These are phyloP conservation scores for Petunia secreta DNA, from an alignment of 257 asterid species.

Conservation along the genomic window DNA sequence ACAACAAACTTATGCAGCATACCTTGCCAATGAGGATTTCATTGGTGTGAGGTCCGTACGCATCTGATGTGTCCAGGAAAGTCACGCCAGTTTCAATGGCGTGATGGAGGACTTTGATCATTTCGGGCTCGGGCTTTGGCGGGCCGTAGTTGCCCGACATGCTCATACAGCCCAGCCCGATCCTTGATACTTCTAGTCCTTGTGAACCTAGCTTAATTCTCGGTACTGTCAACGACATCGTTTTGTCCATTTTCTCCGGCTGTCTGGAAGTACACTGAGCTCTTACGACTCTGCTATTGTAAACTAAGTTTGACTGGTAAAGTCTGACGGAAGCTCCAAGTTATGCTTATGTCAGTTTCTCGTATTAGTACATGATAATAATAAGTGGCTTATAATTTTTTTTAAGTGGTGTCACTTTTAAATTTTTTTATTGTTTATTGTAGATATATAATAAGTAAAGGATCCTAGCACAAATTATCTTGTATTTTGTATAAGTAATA, in stretches of 20 bases:
- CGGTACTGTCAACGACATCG: conserved; percentile 10
- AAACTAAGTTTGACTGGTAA: neutral
- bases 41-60: conserved; percentile 39
- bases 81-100: conserved; percentile 42
- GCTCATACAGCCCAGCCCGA: conserved; percentile 47
- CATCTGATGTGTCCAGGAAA: conserved; percentile 42
- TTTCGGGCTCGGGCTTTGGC: conserved; percentile 44
- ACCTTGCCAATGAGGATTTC: conserved; percentile 47
- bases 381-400: too few species aligned
- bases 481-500: too few species aligned
- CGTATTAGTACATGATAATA: too few species aligned
- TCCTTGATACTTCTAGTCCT: conserved; percentile 41
- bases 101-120: conserved; percentile 42
- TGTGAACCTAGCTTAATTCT: conserved; percentile 39
- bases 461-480: too few species aligned
- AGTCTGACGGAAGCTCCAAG: neutral
- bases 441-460: too few species aligned
- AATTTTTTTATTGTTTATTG: too few species aligned
- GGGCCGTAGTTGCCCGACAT: conserved; percentile 42
- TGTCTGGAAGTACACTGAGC: neutral
- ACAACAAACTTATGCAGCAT: neutral
- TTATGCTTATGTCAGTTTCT: neutral
- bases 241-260: conserved; percentile 20
- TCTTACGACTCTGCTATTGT: neutral
- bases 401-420: too few species aligned